Conservation (phyloP, 2,329 filamentous ascomycete genomes). For the Dactylonectria macrodidyma region DNA sequence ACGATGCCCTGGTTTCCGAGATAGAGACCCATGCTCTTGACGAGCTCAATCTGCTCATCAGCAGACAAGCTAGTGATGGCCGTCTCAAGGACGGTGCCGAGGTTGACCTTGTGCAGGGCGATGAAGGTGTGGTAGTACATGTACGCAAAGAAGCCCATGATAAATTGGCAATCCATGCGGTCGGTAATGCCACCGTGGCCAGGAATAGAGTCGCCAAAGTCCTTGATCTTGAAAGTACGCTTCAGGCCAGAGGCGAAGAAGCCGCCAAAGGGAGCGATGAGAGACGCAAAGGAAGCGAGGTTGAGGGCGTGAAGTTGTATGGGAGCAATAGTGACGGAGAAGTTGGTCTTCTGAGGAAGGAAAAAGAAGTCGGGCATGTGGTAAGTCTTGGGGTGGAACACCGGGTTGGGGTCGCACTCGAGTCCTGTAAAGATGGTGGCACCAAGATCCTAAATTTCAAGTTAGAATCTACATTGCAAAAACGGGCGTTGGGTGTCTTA, state of each 20-base stretch:
- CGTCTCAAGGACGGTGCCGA: conserved; percentile 90
- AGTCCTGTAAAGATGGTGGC: conserved; percentile 94
- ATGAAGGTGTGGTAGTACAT: conserved; percentile 99
- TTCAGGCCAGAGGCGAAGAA: conserved; percentile 99
- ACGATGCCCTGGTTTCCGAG: conserved; percentile 74
- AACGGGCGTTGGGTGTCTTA: conserved; percentile 54
- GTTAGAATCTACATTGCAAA: not conserved
- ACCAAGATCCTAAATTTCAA: conserved; percentile 78
- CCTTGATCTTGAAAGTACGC: conserved; percentile 99
- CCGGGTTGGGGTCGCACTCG: conserved; percentile 90
- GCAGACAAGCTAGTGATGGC: conserved; percentile 90
- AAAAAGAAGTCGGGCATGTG: conserved; percentile 81
- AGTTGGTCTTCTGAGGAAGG: conserved; percentile 69
- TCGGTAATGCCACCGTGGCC: conserved; percentile 98
- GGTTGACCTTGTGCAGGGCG: conserved; percentile 85
- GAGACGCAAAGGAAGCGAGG: conserved; percentile 92
- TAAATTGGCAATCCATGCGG: conserved; percentile 99
- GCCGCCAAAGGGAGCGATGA: conserved; percentile 97
- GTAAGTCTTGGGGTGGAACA: conserved; percentile 86
- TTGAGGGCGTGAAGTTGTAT: conserved; percentile 95
- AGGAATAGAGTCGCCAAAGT: conserved; percentile 98
- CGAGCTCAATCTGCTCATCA: conserved; percentile 90
- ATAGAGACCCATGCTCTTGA: conserved; percentile 75
- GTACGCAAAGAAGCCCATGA: conserved; percentile 99
- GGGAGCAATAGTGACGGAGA: conserved; percentile 83